Percentiles rank a stretch among this genome's conserved stretches.
phyloP scores from a whole-genome alignment of 257 asterid genomes.

The Anisodus tanguticus region DNA sequence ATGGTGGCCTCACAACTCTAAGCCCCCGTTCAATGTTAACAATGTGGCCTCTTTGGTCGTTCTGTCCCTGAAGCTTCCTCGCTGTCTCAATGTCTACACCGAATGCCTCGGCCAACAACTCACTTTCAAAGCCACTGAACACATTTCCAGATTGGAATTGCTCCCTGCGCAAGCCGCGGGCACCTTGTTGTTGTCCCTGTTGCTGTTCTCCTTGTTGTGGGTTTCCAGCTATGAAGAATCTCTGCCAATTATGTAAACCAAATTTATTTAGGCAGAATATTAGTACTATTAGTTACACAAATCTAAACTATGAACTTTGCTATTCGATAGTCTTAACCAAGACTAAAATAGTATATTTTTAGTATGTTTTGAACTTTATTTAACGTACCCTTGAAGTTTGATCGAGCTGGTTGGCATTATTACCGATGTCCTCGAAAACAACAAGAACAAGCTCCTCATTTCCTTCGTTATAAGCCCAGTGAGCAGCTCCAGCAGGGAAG shows the following conservation, averaged over 20 bases:
- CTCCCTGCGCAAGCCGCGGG: slow-evolving; percentile 4
- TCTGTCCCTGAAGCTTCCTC: slow-evolving; percentile 11
- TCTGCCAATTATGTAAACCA: slow-evolving; percentile 34
- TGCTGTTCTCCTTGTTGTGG: slow-evolving; percentile 38
- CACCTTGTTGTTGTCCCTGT: slow-evolving; percentile 20
- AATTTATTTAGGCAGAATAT: not conserved
- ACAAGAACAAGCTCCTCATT: slow-evolving; percentile 33
- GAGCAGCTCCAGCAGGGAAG: slow-evolving; percentile 39
- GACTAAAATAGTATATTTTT: too few relatives aligned
- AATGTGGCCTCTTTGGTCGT: slow-evolving; percentile 29
- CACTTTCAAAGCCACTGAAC: not conserved
- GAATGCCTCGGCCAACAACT: not conserved
- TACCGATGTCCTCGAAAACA: slow-evolving; percentile 32
- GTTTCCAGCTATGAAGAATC: slow-evolving; percentile 68
- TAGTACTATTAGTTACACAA: too few relatives aligned
- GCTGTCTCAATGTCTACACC: slow-evolving; percentile 4
- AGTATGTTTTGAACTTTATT: not conserved
- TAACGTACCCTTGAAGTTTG: slow-evolving; percentile 26
- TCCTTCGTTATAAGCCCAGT: slow-evolving; percentile 42
- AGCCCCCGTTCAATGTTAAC: slow-evolving; percentile 36
- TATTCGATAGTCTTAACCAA: too few relatives aligned
- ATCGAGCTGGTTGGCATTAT: slow-evolving; percentile 47
- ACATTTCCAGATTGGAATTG: slow-evolving; percentile 36
- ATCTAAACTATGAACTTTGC: too few relatives aligned
- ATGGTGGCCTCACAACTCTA: slow-evolving; percentile 57